Evolutionary conservation across 495 filamentous ascomycete genomes (phyloP), one percentile per base, ranked within the genome.

Genomic region (Staphylotrichum tortipilum): DNA sequence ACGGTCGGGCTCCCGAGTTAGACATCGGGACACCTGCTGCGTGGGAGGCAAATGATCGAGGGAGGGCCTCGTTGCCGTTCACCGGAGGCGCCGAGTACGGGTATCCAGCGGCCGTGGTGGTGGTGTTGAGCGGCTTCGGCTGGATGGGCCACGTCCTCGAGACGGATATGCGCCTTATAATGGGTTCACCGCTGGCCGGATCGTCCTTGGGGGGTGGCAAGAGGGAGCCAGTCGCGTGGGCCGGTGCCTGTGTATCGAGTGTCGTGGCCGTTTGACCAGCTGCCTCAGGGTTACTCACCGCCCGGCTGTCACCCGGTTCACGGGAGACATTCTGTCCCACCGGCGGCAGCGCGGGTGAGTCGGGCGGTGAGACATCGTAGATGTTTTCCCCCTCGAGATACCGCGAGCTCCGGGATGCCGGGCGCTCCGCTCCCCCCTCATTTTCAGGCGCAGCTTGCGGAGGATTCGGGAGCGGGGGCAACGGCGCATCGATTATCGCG

Each of bases 361-460:
- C 70, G 4, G 73, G 71, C 1, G 76, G 76, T n/a, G 76, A 77
- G 11, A 78, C 74, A 53, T 77, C 73, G 50, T 79, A 79, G 1
- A 79, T 67, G 38, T 78, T 74, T 10, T 73, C 73, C 15, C 52
- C 61, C 3, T 55, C 57, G 4, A 58, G 44, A 54, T 60, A 60
- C 1, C 57, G 49, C 15, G 64, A 63, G 21, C 36, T 39, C 9
- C 57, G 57, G 1, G 60, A 59, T 14, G 40, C 7, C n/a, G 62
- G 59, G 9, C 62, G 45, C 14, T 30, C 15, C 9, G 9, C 60
- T 58, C 18, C 45, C 50, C 11, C 40, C 46, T 18, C 52, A 42
- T 5, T 44, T 19, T 63, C 54, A 30, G 49, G 31, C 0, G 43
- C 30, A 8, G 30, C 18, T 6, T 47, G 53, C 18, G 57, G 39